Base-by-base conservation (phyloP, 768 basidiomycete species). In the Agrocybe praecox region DNA sequence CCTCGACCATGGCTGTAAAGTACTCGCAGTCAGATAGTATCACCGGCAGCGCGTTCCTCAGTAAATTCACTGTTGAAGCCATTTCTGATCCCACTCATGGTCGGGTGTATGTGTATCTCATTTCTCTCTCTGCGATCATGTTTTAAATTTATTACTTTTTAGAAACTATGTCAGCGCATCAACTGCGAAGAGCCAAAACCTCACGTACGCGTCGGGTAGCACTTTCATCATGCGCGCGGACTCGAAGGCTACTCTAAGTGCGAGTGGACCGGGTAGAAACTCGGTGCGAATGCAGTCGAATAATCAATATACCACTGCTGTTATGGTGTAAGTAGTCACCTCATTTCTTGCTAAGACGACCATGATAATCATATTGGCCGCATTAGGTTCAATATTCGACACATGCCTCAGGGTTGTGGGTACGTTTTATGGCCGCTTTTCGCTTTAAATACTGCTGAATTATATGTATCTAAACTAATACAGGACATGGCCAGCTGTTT, bases 61-160 rank as follows among this genome's bases (percentile, higher is more conserved):
- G 72, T n/a, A 67, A 74, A 10, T 89, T 89, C 62, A 58, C 65
- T 4, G 78, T 77, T 62, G 63, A 84, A 62, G 73, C 74, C 18
- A 79, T 82, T 40, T 15, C 80, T 1, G 88, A 89, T 63, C 87
- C 87, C 4, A 88, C 87, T 7, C 75, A 86, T 59, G 87, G 87
- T 24, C 76, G 86, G 51, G 88, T 90, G 87, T 78, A 69, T 55
- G 76, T 70, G 58, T 53, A 53, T 29, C 24, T 45, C 18, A 32
- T 29, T n/a, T 46, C 40, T 22, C 47, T 11, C 40, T n/a, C 22
- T 12, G 17, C 15, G 36, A 10, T 43, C 21, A 53, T 33, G 26
- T 12, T 15, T 33, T 14, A 34, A 45, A 6, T 3, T 49, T 45
- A 43, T 34, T 26, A n/a, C 32, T 36, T 17, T 43, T 11, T 43